A percentile compares a stretch with the other conserved stretches of the same genome.
phyloP scores from a whole-genome alignment of 2,329 filamentous ascomycete genomes.

The Cercospora sojina region DNA sequence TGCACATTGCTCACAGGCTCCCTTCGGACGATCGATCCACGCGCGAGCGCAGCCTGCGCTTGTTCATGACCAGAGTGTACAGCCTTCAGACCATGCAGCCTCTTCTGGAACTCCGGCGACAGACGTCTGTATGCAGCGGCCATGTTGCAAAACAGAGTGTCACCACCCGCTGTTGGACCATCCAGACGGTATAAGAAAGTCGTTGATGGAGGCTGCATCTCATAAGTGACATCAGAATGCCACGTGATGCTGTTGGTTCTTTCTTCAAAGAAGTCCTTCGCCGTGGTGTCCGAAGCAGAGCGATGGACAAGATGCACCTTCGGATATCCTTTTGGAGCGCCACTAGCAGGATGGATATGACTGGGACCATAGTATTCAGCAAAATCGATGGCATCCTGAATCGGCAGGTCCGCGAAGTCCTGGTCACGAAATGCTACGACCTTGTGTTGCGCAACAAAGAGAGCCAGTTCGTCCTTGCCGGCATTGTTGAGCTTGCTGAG shows the following conservation, averaged over 20 bases:
- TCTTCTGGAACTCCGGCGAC: constrained; percentile 73
- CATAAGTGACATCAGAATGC: constrained; percentile 88
- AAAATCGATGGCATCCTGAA: constrained; percentile 66
- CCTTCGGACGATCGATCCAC: constrained; percentile 69
- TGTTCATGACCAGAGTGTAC: constrained; percentile 81
- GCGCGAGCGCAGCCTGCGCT: constrained; percentile 64
- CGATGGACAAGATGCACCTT: constrained; percentile 79
- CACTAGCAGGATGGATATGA: constrained; percentile 78
- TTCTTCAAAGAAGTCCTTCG: constrained; percentile 62
- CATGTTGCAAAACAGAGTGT: constrained; percentile 79
- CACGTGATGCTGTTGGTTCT: constrained; percentile 75
- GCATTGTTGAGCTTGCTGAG: constrained; percentile 65
- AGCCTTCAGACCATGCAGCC: constrained; percentile 76
- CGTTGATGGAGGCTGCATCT: constrained; percentile 82
- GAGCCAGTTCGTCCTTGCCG: constrained; percentile 74
- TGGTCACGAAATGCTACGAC: constrained; percentile 76
- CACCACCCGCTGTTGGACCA: constrained; percentile 70
- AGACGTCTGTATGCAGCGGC: constrained; percentile 79
- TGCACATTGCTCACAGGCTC: constrained; percentile 74
- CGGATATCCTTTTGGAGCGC: constrained; percentile 69
- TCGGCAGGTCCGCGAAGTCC: constrained; percentile 64
- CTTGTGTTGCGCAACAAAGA: constrained; percentile 72
- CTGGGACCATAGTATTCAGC: constrained; percentile 76
- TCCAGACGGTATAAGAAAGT: constrained; percentile 90
- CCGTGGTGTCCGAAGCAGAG: constrained; percentile 62